Evolutionary conservation across 768 basidiomycete species (phyloP).

Genomic region (Boletus eberwhitei): DNA sequence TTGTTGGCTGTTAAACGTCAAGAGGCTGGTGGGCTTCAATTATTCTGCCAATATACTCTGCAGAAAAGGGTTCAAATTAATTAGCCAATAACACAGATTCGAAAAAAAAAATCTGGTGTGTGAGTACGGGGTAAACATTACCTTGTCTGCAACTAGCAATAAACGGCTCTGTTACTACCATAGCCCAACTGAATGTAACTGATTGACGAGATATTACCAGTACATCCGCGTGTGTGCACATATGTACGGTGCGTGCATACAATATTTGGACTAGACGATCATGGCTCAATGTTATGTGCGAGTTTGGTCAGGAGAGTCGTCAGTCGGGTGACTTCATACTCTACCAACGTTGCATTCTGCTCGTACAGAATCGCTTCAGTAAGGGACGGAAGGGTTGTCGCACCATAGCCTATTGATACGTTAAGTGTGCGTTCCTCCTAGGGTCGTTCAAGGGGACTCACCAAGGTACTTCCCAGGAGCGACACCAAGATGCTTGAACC

Average conservation of each 20-base stretch:
- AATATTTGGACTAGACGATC: neutral
- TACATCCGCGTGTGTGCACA: neutral
- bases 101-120: too few species aligned
- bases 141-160: neutral
- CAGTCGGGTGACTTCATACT: conserved; percentile 59
- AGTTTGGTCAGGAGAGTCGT: conserved; percentile 51
- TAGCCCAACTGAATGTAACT: neutral
- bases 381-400: conserved; percentile 78
- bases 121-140: neutral
- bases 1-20: neutral
- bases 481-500: conserved; percentile 83
- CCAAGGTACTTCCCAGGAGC: conserved; percentile 86
- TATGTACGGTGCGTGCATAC: neutral
- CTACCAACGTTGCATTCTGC: conserved; percentile 55
- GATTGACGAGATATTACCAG: neutral
- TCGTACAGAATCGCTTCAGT: conserved; percentile 76
- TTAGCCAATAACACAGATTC: too few species aligned
- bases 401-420: conserved; percentile 61
- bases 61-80: too few species aligned
- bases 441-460: conserved; percentile 30
- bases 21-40: neutral
- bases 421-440: neutral
- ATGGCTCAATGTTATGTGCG: conserved; percentile 32
- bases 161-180: neutral
- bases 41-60: too few species aligned